Base-by-base conservation (phyloP, 2,329 filamentous ascomycete genomes). In the Hypocrella siamensis region DNA sequence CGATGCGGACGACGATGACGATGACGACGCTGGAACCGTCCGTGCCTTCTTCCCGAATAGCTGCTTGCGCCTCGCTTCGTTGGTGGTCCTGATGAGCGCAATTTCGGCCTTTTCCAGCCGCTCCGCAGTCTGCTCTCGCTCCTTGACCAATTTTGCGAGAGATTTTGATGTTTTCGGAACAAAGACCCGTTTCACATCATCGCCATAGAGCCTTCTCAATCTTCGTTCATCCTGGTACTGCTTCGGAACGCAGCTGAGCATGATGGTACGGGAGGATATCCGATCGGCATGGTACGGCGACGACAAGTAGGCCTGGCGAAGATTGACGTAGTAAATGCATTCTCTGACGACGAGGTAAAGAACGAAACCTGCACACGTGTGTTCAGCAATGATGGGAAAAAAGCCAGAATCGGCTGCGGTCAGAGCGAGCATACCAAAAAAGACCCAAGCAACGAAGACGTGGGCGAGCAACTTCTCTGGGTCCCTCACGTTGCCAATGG, bases 291-390 rank as follows among this genome's bases (percentile, higher is more conserved):
- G 92, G 30, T 81, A 64, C 9, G 85, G 84, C 9, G 84, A 86
- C 34, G 92, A 70, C 26, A 92, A 71, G 57, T 92, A 94, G 0
- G 88, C 88, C 57, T 96, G 88, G 40, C 86, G 80, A 31, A 96
- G 58, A 47, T 92, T 93, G 61, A 94, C 79, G 56, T 83, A 93
- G 66, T 78, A 93, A 44, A 96, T 79, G 49, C 74, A 77, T 54
- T 96, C 88, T 35, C 88, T 72, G 34, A 85, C 79, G 39, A 96
- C 73, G 47, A 83, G 77, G 56, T 82, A 90, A 53, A 96, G 78
- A 41, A 96, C 67, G 49, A 96, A 96, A 28, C 71, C 72, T 53
- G 80, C n/a, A 4, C n/a, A 7, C 7, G 6, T 7, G 7, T 26
- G 9, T 10, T 26, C n/a, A 26, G 25, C 12, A 6, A 27, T 3